A percentile compares a stretch with the other conserved stretches of the same genome.
These are phyloP conservation scores for Pholiota conissans DNA, from an alignment of 768 basidiomycete species.

Conservation along the genomic window DNA sequence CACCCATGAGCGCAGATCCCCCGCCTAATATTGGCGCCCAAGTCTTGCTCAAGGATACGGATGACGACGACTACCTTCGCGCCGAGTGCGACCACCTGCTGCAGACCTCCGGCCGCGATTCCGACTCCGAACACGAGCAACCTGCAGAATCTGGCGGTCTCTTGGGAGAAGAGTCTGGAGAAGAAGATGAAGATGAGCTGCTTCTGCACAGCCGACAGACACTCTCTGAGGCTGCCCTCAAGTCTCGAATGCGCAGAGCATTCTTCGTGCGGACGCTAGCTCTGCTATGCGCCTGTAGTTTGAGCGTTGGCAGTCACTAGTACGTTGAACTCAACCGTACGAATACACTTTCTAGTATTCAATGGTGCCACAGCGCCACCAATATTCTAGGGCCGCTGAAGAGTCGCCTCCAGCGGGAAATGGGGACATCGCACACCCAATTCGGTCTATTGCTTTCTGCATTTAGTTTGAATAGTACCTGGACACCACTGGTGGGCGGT, in stretches of 20 bases:
- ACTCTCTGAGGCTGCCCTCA: background rate
- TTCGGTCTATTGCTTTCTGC: slow-evolving; percentile 79
- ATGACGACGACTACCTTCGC: slow-evolving; percentile 18
- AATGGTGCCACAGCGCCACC: slow-evolving; percentile 46
- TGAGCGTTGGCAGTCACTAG: slow-evolving; percentile 82
- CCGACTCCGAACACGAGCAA: slow-evolving; percentile 20
- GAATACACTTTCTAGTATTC: background rate
- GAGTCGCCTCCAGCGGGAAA: slow-evolving; percentile 62
- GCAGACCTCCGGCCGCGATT: slow-evolving; percentile 4
- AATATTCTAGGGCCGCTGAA: slow-evolving; percentile 82
- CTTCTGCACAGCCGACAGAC: background rate
- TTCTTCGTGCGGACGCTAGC: slow-evolving; percentile 59
- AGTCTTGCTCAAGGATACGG: background rate
- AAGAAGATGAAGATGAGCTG: background rate
- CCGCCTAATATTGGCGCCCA: background rate
- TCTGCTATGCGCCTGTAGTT: slow-evolving; percentile 67
- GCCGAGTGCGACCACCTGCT: slow-evolving; percentile 20
- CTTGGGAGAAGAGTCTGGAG: slow-evolving; percentile 14
- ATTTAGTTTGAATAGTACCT: slow-evolving; percentile 68
- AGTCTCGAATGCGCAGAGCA: slow-evolving; percentile 28
- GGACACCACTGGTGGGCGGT: slow-evolving; percentile 79
- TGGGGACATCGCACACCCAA: slow-evolving; percentile 75
- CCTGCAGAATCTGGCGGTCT: slow-evolving; percentile 23
- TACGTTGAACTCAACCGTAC: slow-evolving; percentile 30
- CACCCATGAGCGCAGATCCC: background rate